These are phyloP conservation scores for Austroboletus eburneus DNA, from an alignment of 768 basidiomycete genomes.

Conservation along the genomic window DNA sequence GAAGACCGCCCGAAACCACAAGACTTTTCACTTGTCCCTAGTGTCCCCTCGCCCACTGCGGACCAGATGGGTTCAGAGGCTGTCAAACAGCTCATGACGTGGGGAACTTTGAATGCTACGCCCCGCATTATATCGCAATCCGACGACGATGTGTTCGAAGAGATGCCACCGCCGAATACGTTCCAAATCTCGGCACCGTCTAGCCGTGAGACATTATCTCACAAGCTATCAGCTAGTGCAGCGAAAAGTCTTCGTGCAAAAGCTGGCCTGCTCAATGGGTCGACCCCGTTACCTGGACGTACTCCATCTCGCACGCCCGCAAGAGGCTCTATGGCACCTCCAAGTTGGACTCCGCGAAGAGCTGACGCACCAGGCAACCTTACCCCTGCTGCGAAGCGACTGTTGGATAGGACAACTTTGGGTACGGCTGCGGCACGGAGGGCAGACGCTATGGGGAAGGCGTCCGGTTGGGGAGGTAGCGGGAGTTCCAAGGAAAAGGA, in stretches of 20 bases:
- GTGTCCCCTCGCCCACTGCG: constrained; percentile 84
- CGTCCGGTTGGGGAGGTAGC: constrained; percentile 52
- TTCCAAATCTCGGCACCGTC: constrained; percentile 79
- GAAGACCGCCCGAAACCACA: constrained; percentile 62
- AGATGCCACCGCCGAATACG: constrained; percentile 43
- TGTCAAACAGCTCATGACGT: constrained; percentile 93
- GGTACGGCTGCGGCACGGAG: constrained; percentile 59
- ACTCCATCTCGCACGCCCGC: constrained; percentile 36
- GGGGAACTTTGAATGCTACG: constrained; percentile 91
- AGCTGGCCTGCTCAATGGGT: constrained; percentile 55
- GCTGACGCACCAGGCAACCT: constrained; percentile 69
- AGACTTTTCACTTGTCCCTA: constrained; percentile 75
- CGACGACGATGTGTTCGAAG: constrained; percentile 45
- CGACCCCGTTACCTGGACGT: constrained; percentile 24
- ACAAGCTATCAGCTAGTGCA: constrained; percentile 77
- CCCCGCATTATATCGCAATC: constrained; percentile 77
- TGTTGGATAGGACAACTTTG: constrained; percentile 71
- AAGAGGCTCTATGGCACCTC: constrained; percentile 65
- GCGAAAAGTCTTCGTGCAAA: constrained; percentile 76
- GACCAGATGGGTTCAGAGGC: constrained; percentile 75
- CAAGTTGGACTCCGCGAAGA: constrained; percentile 72
- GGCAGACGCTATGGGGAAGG: constrained; percentile 62
- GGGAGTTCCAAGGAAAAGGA: constrained; percentile 52
- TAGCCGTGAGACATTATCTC: constrained; percentile 77
- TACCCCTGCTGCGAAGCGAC: constrained; percentile 79